Evolutionary conservation across 345 rosid genomes (phyloP), one percentile per base, ranked within the genome.

Genomic region (Melaleuca alternifolia): DNA sequence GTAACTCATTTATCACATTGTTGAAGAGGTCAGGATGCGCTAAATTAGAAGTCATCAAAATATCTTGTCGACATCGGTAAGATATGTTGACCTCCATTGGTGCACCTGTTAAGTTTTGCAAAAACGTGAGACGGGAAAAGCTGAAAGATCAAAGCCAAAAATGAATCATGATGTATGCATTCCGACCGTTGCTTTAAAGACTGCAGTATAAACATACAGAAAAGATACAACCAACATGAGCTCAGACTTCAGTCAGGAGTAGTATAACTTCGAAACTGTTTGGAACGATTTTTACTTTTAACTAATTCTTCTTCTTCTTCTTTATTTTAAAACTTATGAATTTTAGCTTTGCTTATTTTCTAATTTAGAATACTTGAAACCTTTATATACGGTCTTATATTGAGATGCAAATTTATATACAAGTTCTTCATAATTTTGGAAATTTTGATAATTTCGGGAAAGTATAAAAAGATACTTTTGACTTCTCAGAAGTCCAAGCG

Each of bases 71-170:
- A 30, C 92, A 89, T 89, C 92, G 91, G 85, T 95, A 92, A 87
- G 98, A 97, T 92, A 97, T 89, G 90, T 97, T 97, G 89, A 95
- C 92, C 92, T 97, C 98, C 98, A 95, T 96, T 85, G 91, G 86
- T 50, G 95, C 94, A 91, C 98, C 99, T 97, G 90, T 50, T 56
- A 54, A 51, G 18, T 71, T 81, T 54, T 30, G 37, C 5, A 10
- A 50, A 75, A 51, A 65, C 10, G 85, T 46, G 3, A 41, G 59
- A 24, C 41, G 5, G 51, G 16, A 83, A 30, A 62, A 50, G 48
- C 50, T 4, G 51, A 54, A 71, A 37, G 48, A 54, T 46, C 62
- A 77, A 54, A 53, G 77, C 37, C 53, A 61, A 41, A 85, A 46
- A 33, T 5, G 7, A 48, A 54, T 53, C 56, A 81, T 5, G 9